phyloP scores from a whole-genome alignment of 2,329 filamentous ascomycete genomes.

The Cladosporium oxysporum region DNA sequence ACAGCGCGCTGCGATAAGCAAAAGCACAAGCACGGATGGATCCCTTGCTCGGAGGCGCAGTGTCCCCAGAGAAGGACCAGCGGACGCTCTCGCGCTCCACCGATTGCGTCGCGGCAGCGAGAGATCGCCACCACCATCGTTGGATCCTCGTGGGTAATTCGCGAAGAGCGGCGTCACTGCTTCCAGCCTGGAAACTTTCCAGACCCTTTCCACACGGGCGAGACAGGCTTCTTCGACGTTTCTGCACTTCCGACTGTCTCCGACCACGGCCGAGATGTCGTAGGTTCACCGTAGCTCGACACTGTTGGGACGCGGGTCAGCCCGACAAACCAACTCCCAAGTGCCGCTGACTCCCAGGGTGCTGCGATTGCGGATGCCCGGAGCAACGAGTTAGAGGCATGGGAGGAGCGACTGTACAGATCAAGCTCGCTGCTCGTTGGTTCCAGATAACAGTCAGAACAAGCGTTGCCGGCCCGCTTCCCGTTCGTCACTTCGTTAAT shows the following conservation, averaged over 20 bases:
- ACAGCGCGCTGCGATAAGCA: slow-evolving; percentile 1
- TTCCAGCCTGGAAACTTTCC: neutral
- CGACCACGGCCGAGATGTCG: slow-evolving; percentile 7
- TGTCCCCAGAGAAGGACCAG: neutral
- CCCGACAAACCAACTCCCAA: neutral
- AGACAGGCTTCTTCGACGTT: neutral
- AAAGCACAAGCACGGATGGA: slow-evolving; percentile 10
- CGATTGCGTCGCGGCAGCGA: slow-evolving; percentile 7
- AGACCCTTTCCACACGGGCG: neutral
- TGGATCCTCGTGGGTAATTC: neutral
- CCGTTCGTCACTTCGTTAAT: slow-evolving; percentile 9
- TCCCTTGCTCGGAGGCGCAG: slow-evolving; percentile 3
- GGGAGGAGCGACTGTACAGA: neutral
- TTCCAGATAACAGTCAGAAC: slow-evolving; percentile 6
- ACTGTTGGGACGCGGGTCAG: neutral
- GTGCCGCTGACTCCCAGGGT: neutral
- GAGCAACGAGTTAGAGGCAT: neutral
- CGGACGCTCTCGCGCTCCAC: neutral
- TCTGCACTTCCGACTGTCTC: neutral
- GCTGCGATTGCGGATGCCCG: slow-evolving; percentile 7
- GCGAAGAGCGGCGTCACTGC: slow-evolving; percentile 1
- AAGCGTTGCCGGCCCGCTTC: slow-evolving; percentile 4
- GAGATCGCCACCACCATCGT: slow-evolving; percentile 2
- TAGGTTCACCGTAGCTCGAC: slow-evolving; percentile 2
- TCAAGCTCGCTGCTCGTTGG: slow-evolving; percentile 9